These are phyloP conservation scores for Hypoxylon intermedium DNA, from an alignment of 495 filamentous ascomycete species.

Conservation along the genomic window DNA sequence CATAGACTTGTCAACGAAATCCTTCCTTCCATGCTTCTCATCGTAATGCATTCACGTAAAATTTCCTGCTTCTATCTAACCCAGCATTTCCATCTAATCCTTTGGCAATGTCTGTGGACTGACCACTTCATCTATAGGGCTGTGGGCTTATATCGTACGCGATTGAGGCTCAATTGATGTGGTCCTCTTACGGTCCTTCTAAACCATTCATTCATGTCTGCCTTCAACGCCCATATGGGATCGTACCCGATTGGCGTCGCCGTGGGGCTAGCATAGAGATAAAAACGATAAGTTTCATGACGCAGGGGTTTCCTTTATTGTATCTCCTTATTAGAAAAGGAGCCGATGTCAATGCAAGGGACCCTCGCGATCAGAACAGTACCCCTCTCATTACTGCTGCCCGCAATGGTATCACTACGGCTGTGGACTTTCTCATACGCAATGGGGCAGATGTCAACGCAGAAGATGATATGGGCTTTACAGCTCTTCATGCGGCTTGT, in stretches of 20 bases:
- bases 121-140: background rate
- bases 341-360: slow-evolving; percentile 1
- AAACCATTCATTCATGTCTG: slow-evolving; percentile 14
- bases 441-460: slow-evolving; percentile 13
- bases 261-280: background rate
- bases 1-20: too few species aligned
- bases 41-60: too few species aligned
- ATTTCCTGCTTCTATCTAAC: too few species aligned
- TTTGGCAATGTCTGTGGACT: background rate
- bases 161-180: slow-evolving; percentile 1
- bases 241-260: slow-evolving; percentile 1
- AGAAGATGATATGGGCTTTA: background rate
- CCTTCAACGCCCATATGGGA: background rate
- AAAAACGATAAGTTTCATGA: background rate
- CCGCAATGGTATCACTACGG: background rate
- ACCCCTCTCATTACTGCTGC: slow-evolving; percentile 8
- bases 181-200: background rate
- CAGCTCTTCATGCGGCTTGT: slow-evolving; percentile 12
- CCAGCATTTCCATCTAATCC: too few species aligned
- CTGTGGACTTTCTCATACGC: slow-evolving; percentile 6
- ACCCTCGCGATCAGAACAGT: background rate
- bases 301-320: background rate
- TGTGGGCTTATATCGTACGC: slow-evolving; percentile 7
- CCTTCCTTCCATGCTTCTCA: too few species aligned
- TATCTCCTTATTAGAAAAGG: background rate